phyloP scores from a whole-genome alignment of 805 yeast species.

The Yarrowia porcina region DNA sequence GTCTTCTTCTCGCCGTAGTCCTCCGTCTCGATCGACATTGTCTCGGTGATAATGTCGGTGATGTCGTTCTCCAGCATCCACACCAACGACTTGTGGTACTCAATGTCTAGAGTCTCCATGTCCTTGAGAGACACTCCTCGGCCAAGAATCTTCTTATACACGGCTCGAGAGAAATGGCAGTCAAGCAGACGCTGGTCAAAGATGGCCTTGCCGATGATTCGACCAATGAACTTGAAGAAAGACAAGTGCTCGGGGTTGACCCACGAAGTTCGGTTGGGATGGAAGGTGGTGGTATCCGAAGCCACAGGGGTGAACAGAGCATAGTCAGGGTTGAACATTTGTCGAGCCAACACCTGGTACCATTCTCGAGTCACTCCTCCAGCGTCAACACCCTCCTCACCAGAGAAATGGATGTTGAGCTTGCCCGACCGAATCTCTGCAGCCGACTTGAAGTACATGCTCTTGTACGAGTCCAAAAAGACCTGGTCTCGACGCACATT shows the following conservation, averaged over 20 bases:
- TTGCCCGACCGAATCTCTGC: constrained; percentile 70
- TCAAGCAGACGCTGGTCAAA: constrained; percentile 82
- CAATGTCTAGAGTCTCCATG: constrained; percentile 89
- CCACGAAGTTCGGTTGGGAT: constrained; percentile 89
- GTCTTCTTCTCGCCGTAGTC: constrained; percentile 87
- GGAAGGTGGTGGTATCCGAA: constrained; percentile 88
- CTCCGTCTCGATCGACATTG: constrained; percentile 88
- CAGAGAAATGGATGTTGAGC: constrained; percentile 78
- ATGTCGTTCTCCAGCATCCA: constrained; percentile 98
- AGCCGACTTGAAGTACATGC: constrained; percentile 71
- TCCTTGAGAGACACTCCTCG: constrained; percentile 81
- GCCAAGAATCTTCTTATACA: constrained; percentile 81
- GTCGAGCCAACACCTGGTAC: constrained; percentile 91
- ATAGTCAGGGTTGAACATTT: constrained; percentile 94
- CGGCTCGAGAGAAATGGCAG: constrained; percentile 93
- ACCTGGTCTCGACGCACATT: constrained; percentile 84
- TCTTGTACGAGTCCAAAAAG: constrained; percentile 82
- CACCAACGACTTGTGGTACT: constrained; percentile 82
- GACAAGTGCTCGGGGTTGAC: constrained; percentile 91
- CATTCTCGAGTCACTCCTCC: constrained; percentile 98
- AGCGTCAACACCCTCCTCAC: constrained; percentile 96
- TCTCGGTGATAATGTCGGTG: constrained; percentile 91
- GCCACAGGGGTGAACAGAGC: constrained; percentile 90
- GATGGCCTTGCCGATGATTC: constrained; percentile 91
- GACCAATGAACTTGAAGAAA: constrained; percentile 90